Evolutionary conservation across 164 flowering plant genomes (phyloP), one percentile per base, ranked within the genome.

Genomic region (Liriodendron chinense): DNA sequence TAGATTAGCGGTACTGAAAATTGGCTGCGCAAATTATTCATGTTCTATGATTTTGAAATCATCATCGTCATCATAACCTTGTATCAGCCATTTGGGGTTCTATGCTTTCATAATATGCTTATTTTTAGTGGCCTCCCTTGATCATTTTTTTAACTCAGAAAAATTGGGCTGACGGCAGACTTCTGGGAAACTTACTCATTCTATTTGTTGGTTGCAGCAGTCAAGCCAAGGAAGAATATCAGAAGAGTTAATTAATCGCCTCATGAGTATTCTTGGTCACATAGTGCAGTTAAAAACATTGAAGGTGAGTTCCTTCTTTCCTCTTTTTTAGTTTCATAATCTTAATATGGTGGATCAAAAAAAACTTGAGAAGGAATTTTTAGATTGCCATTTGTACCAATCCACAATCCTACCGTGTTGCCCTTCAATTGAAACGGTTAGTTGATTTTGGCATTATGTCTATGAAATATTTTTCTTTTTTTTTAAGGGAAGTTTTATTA

Each of bases 241-340:
- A 13, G 89, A 88, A 71, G 99, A 94, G 78, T 80, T 96, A 69
- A 50, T 93, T 69, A 84, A 80, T 75, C 96, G 94, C 59, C 91
- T 96, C 49, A 94, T 90, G 95, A 84, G 93, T 71, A 91, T 92
- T 81, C 84, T 96, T 62, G 98, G 99, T 48, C 98, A 94, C 80
- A 75, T 88, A 76, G 88, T 94, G 80, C 97, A 96, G 80, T 89
- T 94, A 12, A 89, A 92, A 80, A 89, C 98, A 65, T 84, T 96
- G 74, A 92, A 96, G 98, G 99, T 83, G 72, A 25, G 50, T 50
- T 53, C 59, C 59, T 53, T 53, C 18, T 53, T 53, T 12, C 43
- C 43, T 34, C 43, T 4, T 34, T 34, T 7, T 34, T 34, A 34
- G 43, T 34, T 34, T 34, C 43, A 34, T 34, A 34, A 34, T 34